Evolutionary conservation across 495 filamentous ascomycete species (phyloP), one percentile per base, ranked within the genome.

Genomic region (Neurospora africana): DNA sequence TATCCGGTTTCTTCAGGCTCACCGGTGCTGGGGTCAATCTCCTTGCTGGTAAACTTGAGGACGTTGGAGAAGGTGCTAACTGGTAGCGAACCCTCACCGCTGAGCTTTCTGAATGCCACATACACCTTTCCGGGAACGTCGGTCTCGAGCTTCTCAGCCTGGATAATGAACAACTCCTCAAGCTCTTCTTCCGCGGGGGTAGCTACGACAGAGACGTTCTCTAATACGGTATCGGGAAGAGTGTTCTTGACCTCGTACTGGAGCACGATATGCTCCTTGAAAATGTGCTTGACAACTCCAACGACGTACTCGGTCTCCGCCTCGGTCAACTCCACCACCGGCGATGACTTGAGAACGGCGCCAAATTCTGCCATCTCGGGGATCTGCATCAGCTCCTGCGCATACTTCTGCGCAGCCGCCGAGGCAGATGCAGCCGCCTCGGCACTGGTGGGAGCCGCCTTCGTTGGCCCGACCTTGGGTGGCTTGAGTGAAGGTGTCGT

Each of bases 201-300:
- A n/a, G 92, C 90, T 15, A 93, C 87, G 67, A 99, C 91, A 7
- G 93, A 93, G 41, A 98, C 94, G 68, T 98, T 93, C 76, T 95
- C 91, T 44, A 99, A 84, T 67, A 98, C 87, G 61, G 92, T 95
- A 71, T 94, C 93, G 4, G 92, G 89, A 19, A 99, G 88, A 4
- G 96, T 99, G 83, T 99, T 99, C 85, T 97, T 98, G 80, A 99
- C 89, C 76, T 98, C 93, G 82, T 97, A 98, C 80, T 99, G 96
- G 69, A 99, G 83, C 17, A 99, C 96, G 74, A 98, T 87, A 77
- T 98, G 92, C 78, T 97, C 92, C 81, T 94, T 95, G 89, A 97
- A 98, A 77, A 98, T 91, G 76, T 99, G 96, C 84, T 98, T 99
- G 81, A 98, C 87, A 11, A 93, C 92, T 21, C 87, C 87, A 44